phyloP scores from a whole-genome alignment of 2,329 filamentous ascomycete genomes.

The Boeremia lycopersici region DNA sequence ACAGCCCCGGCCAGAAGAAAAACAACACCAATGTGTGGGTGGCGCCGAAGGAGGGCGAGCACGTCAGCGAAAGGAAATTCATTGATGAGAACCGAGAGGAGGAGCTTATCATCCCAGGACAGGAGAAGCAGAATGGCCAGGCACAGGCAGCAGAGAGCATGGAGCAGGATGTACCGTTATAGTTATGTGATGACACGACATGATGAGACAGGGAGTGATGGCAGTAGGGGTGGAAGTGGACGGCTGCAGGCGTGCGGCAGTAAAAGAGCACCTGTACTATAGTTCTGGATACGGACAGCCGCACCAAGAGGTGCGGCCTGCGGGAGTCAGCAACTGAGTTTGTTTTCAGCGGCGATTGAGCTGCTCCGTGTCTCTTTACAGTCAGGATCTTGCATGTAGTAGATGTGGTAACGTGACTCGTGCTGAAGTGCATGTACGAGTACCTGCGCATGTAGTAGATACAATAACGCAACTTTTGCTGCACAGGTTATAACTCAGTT shows the following conservation, averaged over 20 bases:
- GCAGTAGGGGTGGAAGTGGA: conserved; percentile 13
- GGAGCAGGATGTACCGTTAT: conserved; percentile 28
- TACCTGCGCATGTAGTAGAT: too few relatives aligned
- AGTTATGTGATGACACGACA: conserved; percentile 6
- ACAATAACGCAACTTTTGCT: too few relatives aligned
- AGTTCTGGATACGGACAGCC: conserved; percentile 25
- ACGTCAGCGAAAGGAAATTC: conserved; percentile 90
- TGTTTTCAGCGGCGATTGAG: conserved; percentile 21
- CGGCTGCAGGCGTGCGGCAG: conserved; percentile 4
- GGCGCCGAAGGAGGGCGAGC: conserved; percentile 58
- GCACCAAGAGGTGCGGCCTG: background rate
- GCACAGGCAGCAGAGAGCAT: conserved; percentile 23
- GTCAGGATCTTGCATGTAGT: too few relatives aligned
- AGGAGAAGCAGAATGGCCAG: conserved; percentile 21
- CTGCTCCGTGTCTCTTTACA: conserved; percentile 22
- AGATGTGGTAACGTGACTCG: too few relatives aligned
- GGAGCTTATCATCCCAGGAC: conserved; percentile 72
- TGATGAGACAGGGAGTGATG: conserved; percentile 17
- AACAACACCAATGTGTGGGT: conserved; percentile 86
- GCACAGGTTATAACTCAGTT: too few relatives aligned
- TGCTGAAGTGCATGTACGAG: background rate
- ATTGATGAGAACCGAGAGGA: conserved; percentile 71
- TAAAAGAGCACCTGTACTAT: conserved; percentile 33
- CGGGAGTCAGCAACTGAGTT: conserved; percentile 7
- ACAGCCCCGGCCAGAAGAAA: conserved; percentile 85